phyloP scores from a whole-genome alignment of 2,329 filamentous ascomycete species.

The Apiospora pterosperma region DNA sequence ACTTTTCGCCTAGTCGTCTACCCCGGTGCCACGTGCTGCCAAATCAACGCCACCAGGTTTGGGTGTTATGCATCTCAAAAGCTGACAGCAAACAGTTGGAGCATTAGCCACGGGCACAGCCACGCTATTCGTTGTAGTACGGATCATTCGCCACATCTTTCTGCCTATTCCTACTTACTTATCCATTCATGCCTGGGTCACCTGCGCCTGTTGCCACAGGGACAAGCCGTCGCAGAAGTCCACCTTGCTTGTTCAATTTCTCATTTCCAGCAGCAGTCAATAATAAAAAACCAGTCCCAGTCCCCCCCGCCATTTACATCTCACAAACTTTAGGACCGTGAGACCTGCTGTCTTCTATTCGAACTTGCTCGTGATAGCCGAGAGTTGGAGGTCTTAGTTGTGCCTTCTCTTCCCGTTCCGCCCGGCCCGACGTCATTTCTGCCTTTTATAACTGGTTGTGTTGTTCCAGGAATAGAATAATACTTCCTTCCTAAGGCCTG shows the following conservation, averaged over 20 bases:
- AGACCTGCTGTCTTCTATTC: background rate
- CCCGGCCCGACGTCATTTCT: background rate
- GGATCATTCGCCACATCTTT: background rate
- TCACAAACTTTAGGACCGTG: background rate
- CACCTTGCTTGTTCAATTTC: background rate
- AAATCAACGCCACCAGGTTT: background rate
- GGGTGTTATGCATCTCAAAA: background rate
- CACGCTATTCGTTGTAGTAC: background rate
- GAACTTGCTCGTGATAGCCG: background rate
- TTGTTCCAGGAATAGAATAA: background rate
- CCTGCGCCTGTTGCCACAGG: background rate
- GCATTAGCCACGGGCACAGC: background rate
- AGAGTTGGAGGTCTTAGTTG: background rate
- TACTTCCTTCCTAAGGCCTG: background rate
- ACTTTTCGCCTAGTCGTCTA: no score
- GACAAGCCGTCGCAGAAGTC: background rate
- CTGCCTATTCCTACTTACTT: background rate
- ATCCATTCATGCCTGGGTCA: background rate
- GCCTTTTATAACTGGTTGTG: background rate
- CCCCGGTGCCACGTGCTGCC: background rate
- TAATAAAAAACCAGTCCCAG: no score
- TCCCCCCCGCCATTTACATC: background rate
- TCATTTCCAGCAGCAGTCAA: constrained; percentile 2
- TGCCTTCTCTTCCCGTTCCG: background rate
- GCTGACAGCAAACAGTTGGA: background rate